Conservation (phyloP, 192 early-diverging fungal species). For the Geosiphon pyriformis region DNA sequence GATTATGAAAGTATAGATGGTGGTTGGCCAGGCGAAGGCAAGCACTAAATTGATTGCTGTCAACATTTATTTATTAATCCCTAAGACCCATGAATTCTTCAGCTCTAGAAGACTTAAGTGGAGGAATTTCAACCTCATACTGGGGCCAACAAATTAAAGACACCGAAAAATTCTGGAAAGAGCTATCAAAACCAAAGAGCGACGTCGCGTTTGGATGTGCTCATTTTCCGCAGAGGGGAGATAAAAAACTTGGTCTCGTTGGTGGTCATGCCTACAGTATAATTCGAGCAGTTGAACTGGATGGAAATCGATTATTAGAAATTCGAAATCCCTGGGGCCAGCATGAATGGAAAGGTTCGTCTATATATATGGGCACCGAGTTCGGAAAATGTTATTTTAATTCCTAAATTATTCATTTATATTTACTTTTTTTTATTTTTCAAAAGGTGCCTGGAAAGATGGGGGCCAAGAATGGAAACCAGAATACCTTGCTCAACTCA, state of each 20-base stretch:
- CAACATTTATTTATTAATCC: too few species aligned
- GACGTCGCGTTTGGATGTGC: slow-evolving; percentile 23
- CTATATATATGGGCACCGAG: too few species aligned
- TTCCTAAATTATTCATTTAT: background rate
- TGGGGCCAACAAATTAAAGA: slow-evolving; percentile 34
- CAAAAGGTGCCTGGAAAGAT: background rate
- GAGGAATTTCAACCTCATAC: slow-evolving; percentile 32
- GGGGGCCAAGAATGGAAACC: background rate
- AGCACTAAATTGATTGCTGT: background rate
- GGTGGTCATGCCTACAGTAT: slow-evolving; percentile 40
- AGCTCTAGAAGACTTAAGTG: slow-evolving; percentile 42
- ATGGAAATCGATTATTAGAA: slow-evolving; percentile 31
- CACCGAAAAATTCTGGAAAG: slow-evolving; percentile 39
- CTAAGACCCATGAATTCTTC: background rate
- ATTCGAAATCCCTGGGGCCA: slow-evolving; percentile 47
- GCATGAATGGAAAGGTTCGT: slow-evolving; percentile 42
- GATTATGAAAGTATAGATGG: slow-evolving; percentile 39
- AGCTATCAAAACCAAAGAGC: slow-evolving; percentile 32
- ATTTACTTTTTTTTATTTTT: background rate
- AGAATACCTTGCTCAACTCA: background rate
- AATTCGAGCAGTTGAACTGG: slow-evolving; percentile 29
- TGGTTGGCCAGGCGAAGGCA: slow-evolving; percentile 32
- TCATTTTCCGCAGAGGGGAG: slow-evolving; percentile 4
- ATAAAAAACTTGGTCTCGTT: slow-evolving; percentile 27
- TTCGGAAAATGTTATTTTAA: slow-evolving; percentile 11